Evolutionary conservation across 139 green algal genomes (phyloP).

Genomic region (Edaphochlamys debaryana): DNA sequence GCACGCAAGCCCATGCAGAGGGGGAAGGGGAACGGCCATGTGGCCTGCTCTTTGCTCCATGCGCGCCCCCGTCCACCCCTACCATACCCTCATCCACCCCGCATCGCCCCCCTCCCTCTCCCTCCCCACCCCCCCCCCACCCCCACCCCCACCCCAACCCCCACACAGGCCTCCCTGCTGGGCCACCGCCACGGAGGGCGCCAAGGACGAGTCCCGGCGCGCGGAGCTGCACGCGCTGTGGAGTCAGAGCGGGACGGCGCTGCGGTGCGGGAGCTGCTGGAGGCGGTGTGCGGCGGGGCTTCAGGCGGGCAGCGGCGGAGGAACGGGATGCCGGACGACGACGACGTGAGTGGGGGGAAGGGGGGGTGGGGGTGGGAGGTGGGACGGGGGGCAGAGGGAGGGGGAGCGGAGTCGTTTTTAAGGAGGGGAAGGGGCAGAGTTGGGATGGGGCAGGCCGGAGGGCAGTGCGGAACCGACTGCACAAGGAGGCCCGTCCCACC

Average conservation of each 20-base stretch:
- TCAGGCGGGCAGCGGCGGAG: background rate
- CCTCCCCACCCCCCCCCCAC: background rate
- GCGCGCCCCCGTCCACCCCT: too few relatives aligned
- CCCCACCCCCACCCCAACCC: background rate
- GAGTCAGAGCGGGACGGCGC: slow-evolving; percentile 20
- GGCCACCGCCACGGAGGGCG: slow-evolving; percentile 10
- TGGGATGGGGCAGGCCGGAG: too few relatives aligned
- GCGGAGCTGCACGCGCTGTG: slow-evolving; percentile 22
- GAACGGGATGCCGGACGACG: background rate
- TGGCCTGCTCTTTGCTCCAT: too few relatives aligned
- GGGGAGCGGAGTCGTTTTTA: background rate
- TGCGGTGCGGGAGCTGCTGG: slow-evolving; percentile 22
- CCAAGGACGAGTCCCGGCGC: slow-evolving; percentile 1
- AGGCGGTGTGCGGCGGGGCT: slow-evolving; percentile 29
- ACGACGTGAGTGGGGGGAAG: background rate
- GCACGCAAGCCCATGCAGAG: too few relatives aligned
- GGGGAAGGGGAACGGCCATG: too few relatives aligned
- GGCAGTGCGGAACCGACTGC: too few relatives aligned
- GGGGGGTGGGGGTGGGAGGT: background rate
- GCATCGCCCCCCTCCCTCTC: background rate
- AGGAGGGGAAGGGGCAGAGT: too few relatives aligned
- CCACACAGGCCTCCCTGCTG: slow-evolving; percentile 10
- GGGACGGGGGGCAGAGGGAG: too few relatives aligned
- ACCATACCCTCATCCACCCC: too few relatives aligned
- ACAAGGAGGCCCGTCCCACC: too few relatives aligned